Percentiles rank a stretch among this genome's conserved stretches.
phyloP scores from a whole-genome alignment of 331 rosid genomes.

The Prunus yedoensis region DNA sequence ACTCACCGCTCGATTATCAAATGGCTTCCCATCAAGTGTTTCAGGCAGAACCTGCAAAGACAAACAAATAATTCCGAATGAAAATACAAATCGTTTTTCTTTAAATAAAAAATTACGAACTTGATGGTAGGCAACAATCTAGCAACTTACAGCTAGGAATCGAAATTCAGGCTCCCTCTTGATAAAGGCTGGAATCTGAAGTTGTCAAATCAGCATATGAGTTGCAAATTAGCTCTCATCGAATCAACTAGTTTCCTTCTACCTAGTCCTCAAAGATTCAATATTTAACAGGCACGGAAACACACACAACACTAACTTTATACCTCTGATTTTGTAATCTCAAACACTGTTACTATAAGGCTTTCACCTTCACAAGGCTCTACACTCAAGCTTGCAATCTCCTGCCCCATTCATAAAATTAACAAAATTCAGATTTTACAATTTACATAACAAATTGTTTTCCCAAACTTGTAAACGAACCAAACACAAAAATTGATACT shows the following conservation, averaged over 20 bases:
- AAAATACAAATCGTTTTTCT: constrained; percentile 4
- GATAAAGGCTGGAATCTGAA: constrained; percentile 84
- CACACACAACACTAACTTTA: background rate
- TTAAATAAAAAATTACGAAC: background rate
- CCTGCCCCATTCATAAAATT: constrained; percentile 40
- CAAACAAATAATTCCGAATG: constrained; percentile 20
- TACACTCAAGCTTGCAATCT: constrained; percentile 89
- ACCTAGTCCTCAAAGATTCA: background rate
- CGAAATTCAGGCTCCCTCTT: constrained; percentile 90
- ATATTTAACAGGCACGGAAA: background rate
- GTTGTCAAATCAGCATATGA: background rate
- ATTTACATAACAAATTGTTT: background rate
- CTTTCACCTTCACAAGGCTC: constrained; percentile 80
- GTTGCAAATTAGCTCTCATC: background rate
- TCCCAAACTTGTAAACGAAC: background rate
- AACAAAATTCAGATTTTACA: background rate
- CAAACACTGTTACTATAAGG: constrained; percentile 73
- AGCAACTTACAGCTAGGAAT: constrained; percentile 70
- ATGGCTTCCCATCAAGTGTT: constrained; percentile 64
- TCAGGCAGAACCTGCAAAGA: constrained; percentile 67
- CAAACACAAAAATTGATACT: background rate
- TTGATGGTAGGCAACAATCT: constrained; percentile 3
- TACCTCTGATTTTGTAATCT: constrained; percentile 84
- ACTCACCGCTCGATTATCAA: constrained; percentile 66
- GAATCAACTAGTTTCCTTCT: background rate